Conservation (phyloP, 2,329 filamentous ascomycete species). For the Nemania sp. region DNA sequence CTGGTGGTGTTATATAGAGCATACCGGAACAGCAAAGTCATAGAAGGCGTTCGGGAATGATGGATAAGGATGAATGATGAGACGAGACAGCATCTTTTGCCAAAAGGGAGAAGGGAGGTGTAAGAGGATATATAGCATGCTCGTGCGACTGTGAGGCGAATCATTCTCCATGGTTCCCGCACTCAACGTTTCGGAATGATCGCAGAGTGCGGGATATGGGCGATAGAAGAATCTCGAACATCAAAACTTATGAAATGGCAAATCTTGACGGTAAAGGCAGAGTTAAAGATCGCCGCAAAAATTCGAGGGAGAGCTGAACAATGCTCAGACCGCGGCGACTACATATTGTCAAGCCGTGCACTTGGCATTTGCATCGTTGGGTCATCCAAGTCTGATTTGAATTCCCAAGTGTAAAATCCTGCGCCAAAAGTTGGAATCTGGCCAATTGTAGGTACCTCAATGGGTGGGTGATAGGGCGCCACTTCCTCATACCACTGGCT, state of each 20-base stretch:
- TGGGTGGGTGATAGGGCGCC: slow-evolving; percentile 57
- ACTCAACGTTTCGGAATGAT: too few species aligned
- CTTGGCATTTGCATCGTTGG: slow-evolving; percentile 62
- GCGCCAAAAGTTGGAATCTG: slow-evolving; percentile 54
- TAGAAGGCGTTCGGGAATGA: too few species aligned
- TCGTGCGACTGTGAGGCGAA: background rate
- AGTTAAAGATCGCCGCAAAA: too few species aligned
- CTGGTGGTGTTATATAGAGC: too few species aligned
- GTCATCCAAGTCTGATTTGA: slow-evolving; percentile 60
- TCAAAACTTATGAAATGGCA: background rate
- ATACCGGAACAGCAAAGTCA: too few species aligned
- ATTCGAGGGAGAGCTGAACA: background rate
- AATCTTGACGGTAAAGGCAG: too few species aligned
- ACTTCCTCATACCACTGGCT: slow-evolving; percentile 57
- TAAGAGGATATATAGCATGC: background rate
- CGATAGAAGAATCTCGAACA: too few species aligned
- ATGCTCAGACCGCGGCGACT: background rate
- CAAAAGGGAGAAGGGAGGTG: too few species aligned
- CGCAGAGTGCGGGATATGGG: too few species aligned
- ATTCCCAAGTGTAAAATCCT: slow-evolving; percentile 55
- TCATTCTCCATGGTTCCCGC: background rate
- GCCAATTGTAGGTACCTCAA: slow-evolving; percentile 60
- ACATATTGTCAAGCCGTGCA: slow-evolving; percentile 60
- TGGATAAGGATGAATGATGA: too few species aligned
- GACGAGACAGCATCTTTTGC: too few species aligned